Conservation (phyloP, 179 eudicot species). For the Amaranthus tricolor region DNA sequence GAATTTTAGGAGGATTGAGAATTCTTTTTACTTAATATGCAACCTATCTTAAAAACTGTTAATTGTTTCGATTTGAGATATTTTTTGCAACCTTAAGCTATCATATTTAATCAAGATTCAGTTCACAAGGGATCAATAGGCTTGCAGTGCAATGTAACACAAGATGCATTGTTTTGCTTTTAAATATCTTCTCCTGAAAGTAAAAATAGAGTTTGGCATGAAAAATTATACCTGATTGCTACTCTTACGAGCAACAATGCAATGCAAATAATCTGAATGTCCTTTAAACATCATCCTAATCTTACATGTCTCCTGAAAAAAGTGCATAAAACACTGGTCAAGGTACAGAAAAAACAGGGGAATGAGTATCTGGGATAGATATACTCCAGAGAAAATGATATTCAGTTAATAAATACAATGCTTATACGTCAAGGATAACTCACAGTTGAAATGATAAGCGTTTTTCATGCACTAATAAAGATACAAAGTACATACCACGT, state of each 20-base stretch:
- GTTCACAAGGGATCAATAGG: background rate
- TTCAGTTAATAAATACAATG: background rate
- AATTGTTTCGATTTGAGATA: too few relatives aligned
- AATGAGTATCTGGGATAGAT: background rate
- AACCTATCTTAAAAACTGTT: too few relatives aligned
- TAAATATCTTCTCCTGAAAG: background rate
- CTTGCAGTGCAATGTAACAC: background rate
- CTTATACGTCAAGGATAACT: background rate
- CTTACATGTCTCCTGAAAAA: conserved; percentile 63
- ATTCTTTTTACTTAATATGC: too few relatives aligned
- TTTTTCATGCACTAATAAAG: background rate
- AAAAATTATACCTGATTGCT: conserved; percentile 60
- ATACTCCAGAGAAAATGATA: background rate
- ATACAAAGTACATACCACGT: conserved; percentile 60
- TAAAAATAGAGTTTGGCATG: background rate
- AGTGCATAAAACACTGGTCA: conserved; percentile 3
- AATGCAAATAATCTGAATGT: conserved; percentile 81
- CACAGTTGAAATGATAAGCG: background rate
- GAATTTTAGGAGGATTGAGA: too few relatives aligned
- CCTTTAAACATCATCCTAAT: conserved; percentile 78
- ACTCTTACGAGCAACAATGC: conserved; percentile 59
- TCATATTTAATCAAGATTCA: background rate
- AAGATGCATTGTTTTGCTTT: background rate
- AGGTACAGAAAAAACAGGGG: background rate
- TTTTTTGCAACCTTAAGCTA: too few relatives aligned